These are phyloP conservation scores for Penicillium chermesinum DNA, from an alignment of 495 filamentous ascomycete species.

Conservation along the genomic window DNA sequence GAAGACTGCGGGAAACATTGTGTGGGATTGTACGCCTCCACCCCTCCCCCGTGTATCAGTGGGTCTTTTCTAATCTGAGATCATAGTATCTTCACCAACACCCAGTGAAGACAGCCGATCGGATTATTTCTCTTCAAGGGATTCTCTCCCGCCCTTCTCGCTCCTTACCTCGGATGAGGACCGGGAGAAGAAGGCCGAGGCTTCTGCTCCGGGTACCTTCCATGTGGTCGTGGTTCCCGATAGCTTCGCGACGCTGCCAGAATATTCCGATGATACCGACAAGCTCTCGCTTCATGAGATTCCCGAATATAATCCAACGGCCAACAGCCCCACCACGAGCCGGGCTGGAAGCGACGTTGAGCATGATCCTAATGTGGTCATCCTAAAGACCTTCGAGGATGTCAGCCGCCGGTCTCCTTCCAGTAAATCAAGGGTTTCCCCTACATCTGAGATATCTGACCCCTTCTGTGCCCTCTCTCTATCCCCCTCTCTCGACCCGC, in stretches of 20 bases:
- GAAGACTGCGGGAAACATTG: conserved; percentile 40
- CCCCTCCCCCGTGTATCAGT: not conserved
- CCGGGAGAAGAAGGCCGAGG: conserved; percentile 53
- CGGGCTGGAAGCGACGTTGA: conserved; percentile 11
- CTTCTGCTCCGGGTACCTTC: conserved; percentile 50
- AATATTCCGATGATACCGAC: conserved; percentile 39
- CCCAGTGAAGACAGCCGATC: conserved; percentile 18
- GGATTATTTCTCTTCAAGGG: conserved; percentile 26
- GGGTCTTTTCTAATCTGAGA: not conserved
- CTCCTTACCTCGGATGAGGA: conserved; percentile 56
- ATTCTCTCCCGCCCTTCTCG: conserved; percentile 49
- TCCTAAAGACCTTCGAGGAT: conserved; percentile 48
- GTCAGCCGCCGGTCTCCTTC: conserved; percentile 27
- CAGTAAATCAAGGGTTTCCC: conserved; percentile 31
- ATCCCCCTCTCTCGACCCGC: conserved; percentile 17
- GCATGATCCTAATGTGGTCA: conserved; percentile 42
- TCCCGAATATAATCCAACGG: conserved; percentile 18
- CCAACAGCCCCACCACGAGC: conserved; percentile 16
- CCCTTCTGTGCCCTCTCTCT: conserved; percentile 23
- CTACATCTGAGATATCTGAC: conserved; percentile 33
- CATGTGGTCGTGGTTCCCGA: conserved; percentile 51
- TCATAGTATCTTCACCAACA: conserved; percentile 23
- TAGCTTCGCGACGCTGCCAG: conserved; percentile 50
- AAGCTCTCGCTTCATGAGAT: conserved; percentile 15
- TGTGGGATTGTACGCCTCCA: conserved; percentile 49